These are phyloP conservation scores for Xylariaceae sp. DNA, from an alignment of 2,329 filamentous ascomycete species.

Conservation along the genomic window DNA sequence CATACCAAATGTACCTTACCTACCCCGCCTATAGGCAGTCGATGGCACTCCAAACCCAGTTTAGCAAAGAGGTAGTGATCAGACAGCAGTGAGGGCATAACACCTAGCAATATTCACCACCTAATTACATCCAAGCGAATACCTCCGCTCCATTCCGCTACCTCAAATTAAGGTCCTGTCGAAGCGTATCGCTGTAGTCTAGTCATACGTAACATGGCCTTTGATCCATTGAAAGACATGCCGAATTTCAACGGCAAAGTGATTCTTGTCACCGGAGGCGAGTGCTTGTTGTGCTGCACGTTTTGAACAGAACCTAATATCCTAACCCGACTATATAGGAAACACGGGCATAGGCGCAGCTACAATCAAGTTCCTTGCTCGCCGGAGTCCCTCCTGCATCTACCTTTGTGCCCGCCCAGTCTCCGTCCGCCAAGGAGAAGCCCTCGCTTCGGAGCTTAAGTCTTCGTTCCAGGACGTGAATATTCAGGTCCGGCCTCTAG, in stretches of 20 bases:
- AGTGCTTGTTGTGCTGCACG: constrained; percentile 25
- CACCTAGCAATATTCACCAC: too few relatives aligned
- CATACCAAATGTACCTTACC: too few relatives aligned
- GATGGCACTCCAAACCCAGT: too few relatives aligned
- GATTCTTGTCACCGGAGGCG: constrained; percentile 22
- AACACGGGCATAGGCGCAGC: constrained; percentile 3
- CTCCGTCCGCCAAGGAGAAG: neutral
- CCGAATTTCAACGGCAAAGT: constrained; percentile 23
- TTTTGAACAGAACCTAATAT: constrained; percentile 20
- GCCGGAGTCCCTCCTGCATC: constrained; percentile 5
- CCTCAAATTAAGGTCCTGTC: too few relatives aligned
- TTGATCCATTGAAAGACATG: constrained; percentile 24
- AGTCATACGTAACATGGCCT: too few relatives aligned
- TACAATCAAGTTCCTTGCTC: neutral
- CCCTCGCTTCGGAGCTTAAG: neutral
- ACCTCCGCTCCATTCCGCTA: too few relatives aligned
- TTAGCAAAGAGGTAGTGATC: too few relatives aligned
- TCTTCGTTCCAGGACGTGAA: constrained; percentile 2
- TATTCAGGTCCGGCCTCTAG: constrained; percentile 12
- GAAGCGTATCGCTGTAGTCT: too few relatives aligned
- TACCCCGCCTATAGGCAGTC: too few relatives aligned
- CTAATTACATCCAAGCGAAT: too few relatives aligned
- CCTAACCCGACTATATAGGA: constrained; percentile 4
- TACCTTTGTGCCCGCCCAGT: neutral
- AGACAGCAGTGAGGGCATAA: too few relatives aligned